Conservation (phyloP, 441 rosid genomes). For the Euphorbia schlechtendalii region DNA sequence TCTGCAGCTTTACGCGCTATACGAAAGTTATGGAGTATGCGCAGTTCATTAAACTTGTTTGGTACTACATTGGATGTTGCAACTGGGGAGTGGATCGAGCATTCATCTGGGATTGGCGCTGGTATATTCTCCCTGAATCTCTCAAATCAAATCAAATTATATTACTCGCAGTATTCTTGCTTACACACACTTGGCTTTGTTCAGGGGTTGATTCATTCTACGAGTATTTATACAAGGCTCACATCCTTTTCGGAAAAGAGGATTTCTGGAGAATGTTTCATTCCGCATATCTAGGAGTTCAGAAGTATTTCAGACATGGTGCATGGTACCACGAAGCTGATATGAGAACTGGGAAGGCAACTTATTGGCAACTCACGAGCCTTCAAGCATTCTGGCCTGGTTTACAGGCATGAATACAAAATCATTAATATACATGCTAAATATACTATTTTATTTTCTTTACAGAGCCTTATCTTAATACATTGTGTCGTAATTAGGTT, state of each 20-base stretch:
- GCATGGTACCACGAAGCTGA: constrained; percentile 98
- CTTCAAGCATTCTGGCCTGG: constrained; percentile 99
- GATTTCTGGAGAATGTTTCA: constrained; percentile 96
- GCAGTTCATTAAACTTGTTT: constrained; percentile 74
- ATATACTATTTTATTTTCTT: constrained; percentile 5
- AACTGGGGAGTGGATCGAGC: constrained; percentile 86
- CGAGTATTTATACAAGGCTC: constrained; percentile 84
- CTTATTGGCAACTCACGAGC: constrained; percentile 98
- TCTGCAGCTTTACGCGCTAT: constrained; percentile 84
- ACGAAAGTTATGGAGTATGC: constrained; percentile 91
- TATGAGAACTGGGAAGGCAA: constrained; percentile 90
- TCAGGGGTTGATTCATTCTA: constrained; percentile 96
- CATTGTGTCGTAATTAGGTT: constrained; percentile 49
- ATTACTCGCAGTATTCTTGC: too few species aligned
- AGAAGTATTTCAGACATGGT: constrained; percentile 89
- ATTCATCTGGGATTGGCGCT: constrained; percentile 93
- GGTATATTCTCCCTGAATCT: constrained; percentile 39
- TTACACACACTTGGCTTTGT: constrained; percentile 13
- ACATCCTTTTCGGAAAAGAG: constrained; percentile 92
- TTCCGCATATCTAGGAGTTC: constrained; percentile 82
- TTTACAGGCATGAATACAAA: constrained; percentile 56
- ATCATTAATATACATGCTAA: constrained; percentile 34
- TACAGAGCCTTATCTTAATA: constrained; percentile 22
- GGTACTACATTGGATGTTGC: constrained; percentile 80
- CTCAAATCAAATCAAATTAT: too few species aligned